Percentiles rank a stretch among this genome's conserved stretches.
These are phyloP conservation scores for Chondrus crispus DNA, from an alignment of 23 red algal species.

Conservation along the genomic window DNA sequence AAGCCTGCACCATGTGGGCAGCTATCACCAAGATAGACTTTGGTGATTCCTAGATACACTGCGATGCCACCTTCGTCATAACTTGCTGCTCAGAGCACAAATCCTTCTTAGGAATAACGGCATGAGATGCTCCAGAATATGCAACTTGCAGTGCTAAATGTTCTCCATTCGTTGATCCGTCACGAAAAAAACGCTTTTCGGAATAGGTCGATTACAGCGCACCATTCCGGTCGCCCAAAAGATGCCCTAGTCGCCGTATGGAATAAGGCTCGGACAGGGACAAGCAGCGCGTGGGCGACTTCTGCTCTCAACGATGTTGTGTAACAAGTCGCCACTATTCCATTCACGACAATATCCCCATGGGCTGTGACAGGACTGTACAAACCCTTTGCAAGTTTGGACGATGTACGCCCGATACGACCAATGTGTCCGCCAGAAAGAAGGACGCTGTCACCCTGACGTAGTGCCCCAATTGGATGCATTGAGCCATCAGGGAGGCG, in stretches of 20 bases:
- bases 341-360: background rate
- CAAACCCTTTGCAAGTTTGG: background rate
- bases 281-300: background rate
- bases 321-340: background rate
- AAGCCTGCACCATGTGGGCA: no score
- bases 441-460: background rate
- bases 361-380: background rate
- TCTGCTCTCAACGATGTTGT: background rate
- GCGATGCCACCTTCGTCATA: no score
- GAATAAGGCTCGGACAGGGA: background rate
- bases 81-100: no score
- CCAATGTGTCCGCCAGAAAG: background rate
- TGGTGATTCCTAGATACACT: no score
- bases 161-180: no score
- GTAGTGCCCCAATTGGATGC: background rate
- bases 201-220: background rate
- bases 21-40: no score
- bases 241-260: background rate
- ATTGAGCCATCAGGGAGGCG: background rate
- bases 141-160: no score
- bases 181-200: no score
- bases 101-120: no score
- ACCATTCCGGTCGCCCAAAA: background rate
- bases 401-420: background rate
- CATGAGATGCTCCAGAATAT: no score